A percentile compares a stretch with the other conserved stretches of the same genome.
Evolutionary conservation across 805 yeast species (phyloP).

Genomic region (Isabelozyma gotoi): DNA sequence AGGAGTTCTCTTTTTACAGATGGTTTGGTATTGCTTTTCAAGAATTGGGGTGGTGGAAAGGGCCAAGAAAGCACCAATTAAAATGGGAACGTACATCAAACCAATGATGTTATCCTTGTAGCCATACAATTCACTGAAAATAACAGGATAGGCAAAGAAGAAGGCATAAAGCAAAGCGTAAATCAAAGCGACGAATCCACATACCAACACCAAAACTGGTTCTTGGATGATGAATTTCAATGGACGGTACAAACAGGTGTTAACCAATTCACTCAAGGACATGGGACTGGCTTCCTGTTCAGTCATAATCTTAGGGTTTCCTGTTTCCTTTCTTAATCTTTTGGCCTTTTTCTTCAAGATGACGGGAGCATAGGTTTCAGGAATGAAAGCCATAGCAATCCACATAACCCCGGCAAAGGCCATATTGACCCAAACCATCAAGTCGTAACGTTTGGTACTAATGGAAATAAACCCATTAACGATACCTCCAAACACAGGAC

Average conservation of each 20-base stretch:
- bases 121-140: constrained; percentile 74
- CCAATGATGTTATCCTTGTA: constrained; percentile 79
- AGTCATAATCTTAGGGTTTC: constrained; percentile 82
- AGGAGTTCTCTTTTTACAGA: constrained; percentile 56
- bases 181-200: constrained; percentile 83
- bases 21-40: constrained; percentile 58
- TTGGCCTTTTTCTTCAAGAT: constrained; percentile 67
- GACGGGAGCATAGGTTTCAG: constrained; percentile 92
- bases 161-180: constrained; percentile 90
- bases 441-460: constrained; percentile 63
- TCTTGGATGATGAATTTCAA: constrained; percentile 74
- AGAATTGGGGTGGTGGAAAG: constrained; percentile 70
- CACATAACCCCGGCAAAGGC: constrained; percentile 87
- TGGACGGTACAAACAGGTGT: constrained; percentile 77
- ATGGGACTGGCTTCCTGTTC: constrained; percentile 87
- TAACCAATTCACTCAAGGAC: constrained; percentile 64
- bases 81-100: constrained; percentile 84
- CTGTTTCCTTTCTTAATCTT: constrained; percentile 72
- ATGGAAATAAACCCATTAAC: constrained; percentile 84
- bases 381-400: constrained; percentile 61
- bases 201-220: constrained; percentile 81
- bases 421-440: constrained; percentile 88
- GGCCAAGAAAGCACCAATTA: constrained; percentile 82
- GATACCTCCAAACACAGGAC: constrained; percentile 87
- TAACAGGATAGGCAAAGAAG: constrained; percentile 93